Base-by-base conservation (phyloP, 805 yeast genomes). In the Wickerhamomyces xylosicus region DNA sequence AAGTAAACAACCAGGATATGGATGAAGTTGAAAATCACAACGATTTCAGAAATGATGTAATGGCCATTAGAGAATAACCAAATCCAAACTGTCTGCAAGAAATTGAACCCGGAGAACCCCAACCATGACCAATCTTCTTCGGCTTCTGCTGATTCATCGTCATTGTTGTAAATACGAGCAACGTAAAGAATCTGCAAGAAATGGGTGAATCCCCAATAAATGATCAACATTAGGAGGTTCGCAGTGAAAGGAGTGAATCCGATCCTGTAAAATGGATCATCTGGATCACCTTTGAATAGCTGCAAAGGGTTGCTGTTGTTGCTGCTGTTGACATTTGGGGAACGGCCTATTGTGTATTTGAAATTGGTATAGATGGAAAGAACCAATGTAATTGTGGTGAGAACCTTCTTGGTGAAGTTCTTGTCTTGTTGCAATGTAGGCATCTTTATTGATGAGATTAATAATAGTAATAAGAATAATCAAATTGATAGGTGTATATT, bases 221-320 rank as follows among this genome's bases (percentile, higher is more conserved):
- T 57, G 33, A 74, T 56, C 2, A 69, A 57, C 14, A 76, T 63
- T 13, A 74, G 41, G 11, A 68, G 55, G 42, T 69, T 67, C 14
- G 77, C 75, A 2, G 86, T 72, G 64, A 84, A 84, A 13, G 95
- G 92, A 3, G 92, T 85, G 49, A 70, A 64, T 5, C 69, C 69
- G 7, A 72, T 72, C 36, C 71, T 67, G 54, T 50, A 59, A 41
- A 64, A 68, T 22, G 76, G 73, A 40, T 67, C 64, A 35, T 55
- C 49, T 31, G 51, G 60, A 37, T 67, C 63, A 36, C 67, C 61
- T 6, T 47, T 21, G 25, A 10, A 21, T 7, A 21, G 6, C 25
- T 7, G 25, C n/a, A n/a, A n/a, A n/a, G n/a, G n/a, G n/a, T n/a
- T 6, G 25, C 29, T 25, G 8, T 25, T 10, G 5, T 11, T 13